These are phyloP conservation scores for Baorangia bicolor DNA, from an alignment of 768 basidiomycete genomes.

Conservation along the genomic window DNA sequence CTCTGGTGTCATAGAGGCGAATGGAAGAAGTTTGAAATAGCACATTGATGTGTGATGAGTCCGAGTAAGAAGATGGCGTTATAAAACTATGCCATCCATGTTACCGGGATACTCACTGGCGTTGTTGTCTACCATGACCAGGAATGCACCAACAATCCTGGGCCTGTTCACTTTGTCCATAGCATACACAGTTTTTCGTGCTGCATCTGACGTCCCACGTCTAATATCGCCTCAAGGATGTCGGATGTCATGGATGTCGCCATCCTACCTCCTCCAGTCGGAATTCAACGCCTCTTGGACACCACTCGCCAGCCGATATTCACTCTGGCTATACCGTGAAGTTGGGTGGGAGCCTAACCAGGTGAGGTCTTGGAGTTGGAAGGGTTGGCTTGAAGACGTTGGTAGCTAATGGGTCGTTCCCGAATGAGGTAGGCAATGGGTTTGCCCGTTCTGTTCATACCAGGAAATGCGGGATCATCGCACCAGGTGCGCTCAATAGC, in stretches of 20 bases:
- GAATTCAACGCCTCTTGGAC: slow-evolving; percentile 70
- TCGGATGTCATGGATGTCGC: slow-evolving; percentile 95
- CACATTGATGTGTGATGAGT: not conserved
- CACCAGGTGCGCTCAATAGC: slow-evolving; percentile 94
- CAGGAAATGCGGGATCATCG: slow-evolving; percentile 95
- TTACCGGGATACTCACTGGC: not conserved
- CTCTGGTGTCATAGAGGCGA: slow-evolving; percentile 33
- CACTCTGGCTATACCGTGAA: slow-evolving; percentile 90
- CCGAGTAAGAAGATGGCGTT: not conserved
- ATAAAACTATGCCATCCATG: not conserved
- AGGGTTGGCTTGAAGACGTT: slow-evolving; percentile 2
- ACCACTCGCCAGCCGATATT: slow-evolving; percentile 70
- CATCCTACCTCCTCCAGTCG: slow-evolving; percentile 76
- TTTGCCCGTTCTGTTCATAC: slow-evolving; percentile 91
- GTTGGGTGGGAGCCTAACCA: slow-evolving; percentile 73
- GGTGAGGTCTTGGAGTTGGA: slow-evolving; percentile 36
- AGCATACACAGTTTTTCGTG: slow-evolving; percentile 41
- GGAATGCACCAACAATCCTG: slow-evolving; percentile 7
- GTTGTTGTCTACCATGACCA: slow-evolving; percentile 11
- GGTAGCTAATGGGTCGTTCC: slow-evolving; percentile 1
- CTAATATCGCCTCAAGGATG: slow-evolving; percentile 86
- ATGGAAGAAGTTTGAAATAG: slow-evolving; percentile 35
- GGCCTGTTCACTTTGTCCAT: slow-evolving; percentile 38
- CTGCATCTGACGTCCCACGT: slow-evolving; percentile 43
- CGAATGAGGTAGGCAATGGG: slow-evolving; percentile 40